Evolutionary conservation across 352 stramenopile species (phyloP).

Genomic region (Globisporangium recalcitrans): DNA sequence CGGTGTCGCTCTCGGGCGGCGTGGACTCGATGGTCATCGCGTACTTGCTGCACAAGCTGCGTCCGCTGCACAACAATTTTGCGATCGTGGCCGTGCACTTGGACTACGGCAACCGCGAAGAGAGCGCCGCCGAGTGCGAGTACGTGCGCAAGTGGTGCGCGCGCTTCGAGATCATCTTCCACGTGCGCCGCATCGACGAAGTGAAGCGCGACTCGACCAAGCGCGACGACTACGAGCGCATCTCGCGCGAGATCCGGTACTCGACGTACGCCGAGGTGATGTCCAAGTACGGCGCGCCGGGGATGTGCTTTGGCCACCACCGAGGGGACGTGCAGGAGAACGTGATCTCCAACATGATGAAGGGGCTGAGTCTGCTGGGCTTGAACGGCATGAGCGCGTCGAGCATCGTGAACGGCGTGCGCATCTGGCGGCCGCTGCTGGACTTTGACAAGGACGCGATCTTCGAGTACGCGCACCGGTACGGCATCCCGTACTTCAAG

Average conservation of each 20-base stretch:
- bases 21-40: constrained; percentile 98
- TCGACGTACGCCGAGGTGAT: constrained; percentile 88
- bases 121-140: constrained; percentile 89
- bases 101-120: constrained; percentile 95
- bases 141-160: constrained; percentile 91
- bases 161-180: constrained; percentile 70
- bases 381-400: constrained; percentile 92
- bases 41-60: constrained; percentile 88
- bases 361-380: constrained; percentile 89
- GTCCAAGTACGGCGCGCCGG: constrained; percentile 54
- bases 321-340: constrained; percentile 97
- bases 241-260: constrained; percentile 93
- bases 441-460: constrained; percentile 93
- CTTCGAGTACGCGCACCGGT: constrained; percentile 93
- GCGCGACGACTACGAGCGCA: constrained; percentile 94
- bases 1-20: constrained; percentile 92
- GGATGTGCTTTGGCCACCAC: constrained; percentile 97
- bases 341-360: constrained; percentile 97
- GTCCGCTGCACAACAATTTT: constrained; percentile 45
- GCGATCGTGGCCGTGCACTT: constrained; percentile 92
- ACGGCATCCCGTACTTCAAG: constrained; percentile 96
- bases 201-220: constrained; percentile 88
- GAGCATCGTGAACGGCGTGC: constrained; percentile 66
- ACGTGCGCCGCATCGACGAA: constrained; percentile 88
- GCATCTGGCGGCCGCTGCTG: constrained; percentile 91